Base-by-base conservation (phyloP, 495 filamentous ascomycete species). In the Penicillium herquei region DNA sequence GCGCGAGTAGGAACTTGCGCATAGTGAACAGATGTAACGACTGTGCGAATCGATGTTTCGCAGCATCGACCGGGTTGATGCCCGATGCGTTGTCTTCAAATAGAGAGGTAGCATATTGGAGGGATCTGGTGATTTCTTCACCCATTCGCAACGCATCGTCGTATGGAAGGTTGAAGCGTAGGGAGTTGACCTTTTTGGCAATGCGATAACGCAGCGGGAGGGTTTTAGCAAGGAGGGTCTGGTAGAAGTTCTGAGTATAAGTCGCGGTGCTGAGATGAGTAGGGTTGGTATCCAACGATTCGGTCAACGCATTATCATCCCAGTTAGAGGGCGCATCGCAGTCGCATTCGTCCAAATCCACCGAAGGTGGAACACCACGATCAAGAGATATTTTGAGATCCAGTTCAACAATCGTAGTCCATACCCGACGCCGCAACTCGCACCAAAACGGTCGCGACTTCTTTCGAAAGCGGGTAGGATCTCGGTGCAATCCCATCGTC, bases 391-490 rank as follows among this genome's bases (percentile, higher is more conserved):
- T 73, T 58, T 87, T 84, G 3, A 84, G 57, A 48, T 70, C 69
- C 30, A 87, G 58, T 52, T 88, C 85, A 14, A 87, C 59, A 26
- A 88, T 79, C 4, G 84, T 86, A 12, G 76, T 76, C 85, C 85
- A 88, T 3, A 87, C 52, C 17, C 84, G 69, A 45, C 85, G 77
- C 3, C 83, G 80, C 26, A 84, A 49, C 55, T 88, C 84, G 5
- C 71, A 72, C 54, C 80, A 76, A 16, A 81, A 71, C 5, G 65
- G 65, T 0, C 68, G 39, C 1, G 75, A 37, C 1, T 76, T 78
- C 32, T 64, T 64, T 1, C 70, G 72, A 44, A 84, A 79, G 35
- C 78, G 68, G 16, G 70, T 71, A 0, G 84, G 84, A 57, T 85
- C 81, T 5, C 80, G 79, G 57, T 88, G 82, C 13, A 86, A 54